Conservation (phyloP, 2,329 filamentous ascomycete species). For the Myotisia sp. region DNA sequence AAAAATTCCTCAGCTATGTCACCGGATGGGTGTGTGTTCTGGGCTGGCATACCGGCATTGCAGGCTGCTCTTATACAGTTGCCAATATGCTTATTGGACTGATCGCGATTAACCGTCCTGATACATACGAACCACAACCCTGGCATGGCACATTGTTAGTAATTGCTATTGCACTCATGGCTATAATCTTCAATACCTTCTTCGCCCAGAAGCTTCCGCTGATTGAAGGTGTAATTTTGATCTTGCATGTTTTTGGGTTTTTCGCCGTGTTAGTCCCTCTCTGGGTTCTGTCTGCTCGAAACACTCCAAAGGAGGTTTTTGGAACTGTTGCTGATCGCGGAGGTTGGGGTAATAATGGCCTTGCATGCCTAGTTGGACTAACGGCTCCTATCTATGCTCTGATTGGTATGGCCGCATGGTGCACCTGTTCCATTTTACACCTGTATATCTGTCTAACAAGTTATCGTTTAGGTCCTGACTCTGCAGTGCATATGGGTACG, state of each 20-base stretch:
- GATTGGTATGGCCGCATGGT: constrained; percentile 14
- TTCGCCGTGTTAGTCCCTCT: constrained; percentile 22
- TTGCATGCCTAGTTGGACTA: constrained; percentile 19
- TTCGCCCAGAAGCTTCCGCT: constrained; percentile 17
- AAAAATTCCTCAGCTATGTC: constrained; percentile 23
- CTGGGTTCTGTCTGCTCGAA: constrained; percentile 18
- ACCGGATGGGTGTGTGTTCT: constrained; percentile 20
- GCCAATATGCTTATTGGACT: constrained; percentile 23
- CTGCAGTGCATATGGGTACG: constrained; percentile 15
- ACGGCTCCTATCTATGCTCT: constrained; percentile 14
- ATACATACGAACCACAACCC: constrained; percentile 15
- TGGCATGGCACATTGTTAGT: constrained; percentile 21
- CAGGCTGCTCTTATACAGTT: constrained; percentile 17
- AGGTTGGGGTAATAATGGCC: constrained; percentile 17
- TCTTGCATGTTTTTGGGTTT: constrained; percentile 21
- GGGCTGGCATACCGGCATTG: constrained; percentile 19
- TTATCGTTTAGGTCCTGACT: constrained; percentile 11
- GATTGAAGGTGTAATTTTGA: constrained; percentile 20
- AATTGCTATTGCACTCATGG: constrained; percentile 15
- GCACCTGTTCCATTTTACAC: constrained; percentile 18
- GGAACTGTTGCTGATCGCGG: constrained; percentile 16
- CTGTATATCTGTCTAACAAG: background rate
- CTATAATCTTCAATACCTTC: constrained; percentile 19
- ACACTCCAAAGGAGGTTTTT: constrained; percentile 16
- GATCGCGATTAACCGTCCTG: constrained; percentile 19